A percentile compares a stretch with the other conserved stretches of the same genome.
These are phyloP conservation scores for Xylariaceae sp. DNA, from an alignment of 2,329 filamentous ascomycete species.

Conservation along the genomic window DNA sequence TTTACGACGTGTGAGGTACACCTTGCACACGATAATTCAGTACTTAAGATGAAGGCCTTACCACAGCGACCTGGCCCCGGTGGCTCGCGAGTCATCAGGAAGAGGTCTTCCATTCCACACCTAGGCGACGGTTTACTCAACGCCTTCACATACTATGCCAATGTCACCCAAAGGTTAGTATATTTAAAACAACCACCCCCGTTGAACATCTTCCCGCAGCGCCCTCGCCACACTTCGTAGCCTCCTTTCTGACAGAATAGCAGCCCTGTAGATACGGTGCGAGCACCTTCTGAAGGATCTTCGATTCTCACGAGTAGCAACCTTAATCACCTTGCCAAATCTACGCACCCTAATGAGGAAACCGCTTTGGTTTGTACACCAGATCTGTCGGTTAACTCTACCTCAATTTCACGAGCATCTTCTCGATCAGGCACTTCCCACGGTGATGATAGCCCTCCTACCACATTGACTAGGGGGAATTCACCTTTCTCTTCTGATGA, in stretches of 20 bases:
- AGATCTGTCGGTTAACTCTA: background rate
- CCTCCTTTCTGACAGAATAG: constrained; percentile 3
- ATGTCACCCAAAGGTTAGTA: constrained; percentile 15
- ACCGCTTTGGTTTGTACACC: background rate
- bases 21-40: background rate
- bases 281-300: background rate
- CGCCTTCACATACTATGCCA: background rate
- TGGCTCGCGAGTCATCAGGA: constrained; percentile 34
- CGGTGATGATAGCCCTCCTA: constrained; percentile 18
- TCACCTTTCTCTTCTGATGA: constrained; percentile 4
- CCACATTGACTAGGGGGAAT: constrained; percentile 20
- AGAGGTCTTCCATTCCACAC: constrained; percentile 27
- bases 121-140: constrained; percentile 36
- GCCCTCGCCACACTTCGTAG: background rate
- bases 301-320: constrained; percentile 23
- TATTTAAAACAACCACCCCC: background rate
- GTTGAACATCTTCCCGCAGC: background rate
- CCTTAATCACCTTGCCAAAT: constrained; percentile 15
- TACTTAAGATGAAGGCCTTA: constrained; percentile 26
- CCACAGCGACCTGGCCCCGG: constrained; percentile 30
- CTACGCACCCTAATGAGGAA: background rate
- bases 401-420: constrained; percentile 6
- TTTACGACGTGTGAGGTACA: too few relatives aligned
- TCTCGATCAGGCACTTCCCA: background rate
- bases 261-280: constrained; percentile 1